These are phyloP conservation scores for Apiospora arundinis DNA, from an alignment of 2,329 filamentous ascomycete species.

Conservation along the genomic window DNA sequence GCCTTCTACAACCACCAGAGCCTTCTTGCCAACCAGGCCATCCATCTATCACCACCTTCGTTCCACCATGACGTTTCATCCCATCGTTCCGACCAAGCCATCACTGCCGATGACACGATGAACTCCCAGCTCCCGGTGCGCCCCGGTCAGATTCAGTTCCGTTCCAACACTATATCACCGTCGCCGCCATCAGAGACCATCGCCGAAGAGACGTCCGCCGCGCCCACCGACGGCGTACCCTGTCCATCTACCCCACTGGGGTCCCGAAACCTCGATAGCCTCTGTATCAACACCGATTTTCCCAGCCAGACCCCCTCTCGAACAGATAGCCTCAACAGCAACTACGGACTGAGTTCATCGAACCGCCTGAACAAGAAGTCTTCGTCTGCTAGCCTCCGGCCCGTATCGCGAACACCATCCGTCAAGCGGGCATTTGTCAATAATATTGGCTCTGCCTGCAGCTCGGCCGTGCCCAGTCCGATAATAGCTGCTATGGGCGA, in stretches of 20 bases:
- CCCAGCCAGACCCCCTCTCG: conserved; percentile 31
- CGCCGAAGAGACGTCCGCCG: conserved; percentile 27
- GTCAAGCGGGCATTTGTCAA: conserved; percentile 61
- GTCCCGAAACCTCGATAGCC: conserved; percentile 29
- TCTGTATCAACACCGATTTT: conserved; percentile 49
- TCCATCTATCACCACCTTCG: conserved; percentile 29
- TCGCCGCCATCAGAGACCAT: conserved; percentile 40
- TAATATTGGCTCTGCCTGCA: conserved; percentile 63
- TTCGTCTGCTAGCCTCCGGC: conserved; percentile 54
- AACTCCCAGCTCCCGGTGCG: conserved; percentile 30
- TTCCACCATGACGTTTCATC: conserved; percentile 26
- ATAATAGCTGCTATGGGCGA: conserved; percentile 78
- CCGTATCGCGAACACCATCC: conserved; percentile 65
- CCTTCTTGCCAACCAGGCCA: conserved; percentile 33
- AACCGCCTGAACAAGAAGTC: conserved; percentile 47
- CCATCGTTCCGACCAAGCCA: conserved; percentile 24
- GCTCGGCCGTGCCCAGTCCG: conserved; percentile 74
- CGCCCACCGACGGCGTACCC: conserved; percentile 28
- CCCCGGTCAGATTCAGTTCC: conserved; percentile 41
- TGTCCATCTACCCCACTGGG: conserved; percentile 31
- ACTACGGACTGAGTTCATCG: conserved; percentile 40
- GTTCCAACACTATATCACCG: conserved; percentile 47
- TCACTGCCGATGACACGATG: conserved; percentile 27
- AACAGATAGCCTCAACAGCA: conserved; percentile 46
- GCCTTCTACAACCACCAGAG: conserved; percentile 33